Base-by-base conservation (phyloP, 192 early-diverging fungal species). In the Chytriomyces sp. region DNA sequence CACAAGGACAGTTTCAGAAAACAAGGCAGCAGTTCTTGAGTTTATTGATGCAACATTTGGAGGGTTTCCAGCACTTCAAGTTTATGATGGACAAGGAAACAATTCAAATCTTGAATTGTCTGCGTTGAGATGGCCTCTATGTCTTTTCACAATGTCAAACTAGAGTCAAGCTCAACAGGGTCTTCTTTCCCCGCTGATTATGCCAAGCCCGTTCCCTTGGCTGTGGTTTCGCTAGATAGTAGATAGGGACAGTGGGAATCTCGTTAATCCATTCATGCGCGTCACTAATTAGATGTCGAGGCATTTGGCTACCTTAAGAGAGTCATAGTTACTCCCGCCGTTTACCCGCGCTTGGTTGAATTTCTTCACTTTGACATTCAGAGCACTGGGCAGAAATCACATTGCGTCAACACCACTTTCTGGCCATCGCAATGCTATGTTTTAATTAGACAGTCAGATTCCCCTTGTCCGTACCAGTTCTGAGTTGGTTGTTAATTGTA, bases 401-500 rank as follows among this genome's bases (percentile, higher is more conserved):
- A 90, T 92, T 92, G 89, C 85, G 88, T 90, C 88, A 91, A 64
- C 86, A 91, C 89, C 86, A 86, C 77, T 85, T 86, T 86, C 83
- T 85, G 90, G 88, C 87, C 86, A 89, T 92, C 89, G 86, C 90
- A 92, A 92, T 91, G 91, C 88, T 92, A 92, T 92, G 88, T 92
- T 92, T 92, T 92, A 91, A 92, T 92, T 92, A 92, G 90, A 92
- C 90, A 90, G 87, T 90, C 87, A 91, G 88, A 91, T 92, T 91
- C 86, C 89, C 89, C 87, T 90, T 86, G 90, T 90, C 89, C 90
- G 89, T 90, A 90, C 90, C 91, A 92, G 89, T 91, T 90, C 91
- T 90, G 90, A 91, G 88, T 84, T 87, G 88, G 86, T 85, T 89
- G 88, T 88, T 90, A 85, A 86, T 76, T 79, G 86, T 81, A 74